Base-by-base conservation (phyloP, 192 early-diverging fungal genomes). In the Dimargaris xerosporica region DNA sequence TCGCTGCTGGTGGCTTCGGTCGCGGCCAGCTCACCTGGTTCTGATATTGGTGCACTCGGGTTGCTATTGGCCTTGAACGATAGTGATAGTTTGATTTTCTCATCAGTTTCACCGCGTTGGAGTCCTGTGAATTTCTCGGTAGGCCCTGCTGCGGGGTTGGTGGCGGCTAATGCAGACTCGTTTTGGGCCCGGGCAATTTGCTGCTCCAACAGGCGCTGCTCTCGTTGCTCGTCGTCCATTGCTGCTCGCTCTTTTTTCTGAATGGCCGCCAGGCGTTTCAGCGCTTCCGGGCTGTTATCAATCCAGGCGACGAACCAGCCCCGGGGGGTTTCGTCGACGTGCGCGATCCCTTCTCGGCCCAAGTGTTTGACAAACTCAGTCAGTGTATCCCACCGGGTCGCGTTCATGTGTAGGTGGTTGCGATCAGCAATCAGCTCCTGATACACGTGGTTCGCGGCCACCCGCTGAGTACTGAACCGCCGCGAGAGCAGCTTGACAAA, bases 391-490 rank as follows among this genome's bases (percentile, higher is more conserved):
- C 96, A 99, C 56, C 80, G 69, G 0, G 96, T 99, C 2, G 92
- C 76, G 65, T 96, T 99, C 93, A 99, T 95, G 66, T 99, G 96
- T 46, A 93, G 64, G 72, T 99, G 96, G 54, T 89, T 76, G 31
- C 86, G 73, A 70, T 99, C 90, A 6, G 84, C 72, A 64, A 99
- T 90, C 41, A 93, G 91, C 70, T 99, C 96, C 69, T 99, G 90
- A 75, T 99, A 99, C 1, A 97, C 91, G 21, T 86, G 81, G 68
- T 99, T 96, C n/a, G 92, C 92, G 30, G 83, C 69, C 12, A 94
- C 88, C 54, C 87, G 78, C 59, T 88, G 81, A 0, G 89, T 91
- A 6, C 85, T 85, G 65, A 87, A 88, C 55, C 90, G 75, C 31
- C 83, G 73, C 0, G 90, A 91, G 3, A 97, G 78, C 10, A 94